These are phyloP conservation scores for Neltuma alba DNA, from an alignment of 306 rosid genomes.

Conservation along the genomic window DNA sequence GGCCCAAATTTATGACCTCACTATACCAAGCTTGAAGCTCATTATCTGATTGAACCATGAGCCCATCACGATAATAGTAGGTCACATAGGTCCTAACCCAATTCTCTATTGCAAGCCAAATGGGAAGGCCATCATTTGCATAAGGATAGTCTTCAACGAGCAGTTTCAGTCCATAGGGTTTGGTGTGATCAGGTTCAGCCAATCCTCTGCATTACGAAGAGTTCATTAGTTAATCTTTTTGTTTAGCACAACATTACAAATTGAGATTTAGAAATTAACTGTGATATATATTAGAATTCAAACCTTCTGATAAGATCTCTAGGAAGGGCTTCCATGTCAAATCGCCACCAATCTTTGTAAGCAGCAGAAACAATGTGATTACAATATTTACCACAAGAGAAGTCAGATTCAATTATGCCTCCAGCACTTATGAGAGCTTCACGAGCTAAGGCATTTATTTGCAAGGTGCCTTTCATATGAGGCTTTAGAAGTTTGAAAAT, in stretches of 20 bases:
- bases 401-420: conserved; percentile 44
- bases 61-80: conserved; percentile 51
- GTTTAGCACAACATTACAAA: too few relatives aligned
- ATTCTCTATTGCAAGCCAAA: conserved; percentile 72
- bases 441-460: conserved; percentile 48
- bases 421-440: conserved; percentile 46
- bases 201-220: conserved; percentile 48
- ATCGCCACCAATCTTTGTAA: conserved; percentile 48
- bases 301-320: conserved; percentile 48
- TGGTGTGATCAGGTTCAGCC: conserved; percentile 72
- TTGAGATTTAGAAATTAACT: too few relatives aligned
- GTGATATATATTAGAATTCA: too few relatives aligned
- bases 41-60: conserved; percentile 32
- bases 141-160: conserved; percentile 77
- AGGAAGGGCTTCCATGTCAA: conserved; percentile 48
- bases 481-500: conserved; percentile 46
- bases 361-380: conserved; percentile 41
- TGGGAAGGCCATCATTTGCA: conserved; percentile 76
- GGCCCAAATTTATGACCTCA: conserved; percentile 73
- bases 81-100: conserved; percentile 67
- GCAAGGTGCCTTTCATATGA: conserved; percentile 41
- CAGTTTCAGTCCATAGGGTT: conserved; percentile 74
- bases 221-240: not conserved
- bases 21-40: conserved; percentile 78
- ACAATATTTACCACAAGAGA: conserved; percentile 35